Percentiles rank a stretch among this genome's conserved stretches.
phyloP scores from a whole-genome alignment of 2,329 filamentous ascomycete species.

The Apiospora hydei region DNA sequence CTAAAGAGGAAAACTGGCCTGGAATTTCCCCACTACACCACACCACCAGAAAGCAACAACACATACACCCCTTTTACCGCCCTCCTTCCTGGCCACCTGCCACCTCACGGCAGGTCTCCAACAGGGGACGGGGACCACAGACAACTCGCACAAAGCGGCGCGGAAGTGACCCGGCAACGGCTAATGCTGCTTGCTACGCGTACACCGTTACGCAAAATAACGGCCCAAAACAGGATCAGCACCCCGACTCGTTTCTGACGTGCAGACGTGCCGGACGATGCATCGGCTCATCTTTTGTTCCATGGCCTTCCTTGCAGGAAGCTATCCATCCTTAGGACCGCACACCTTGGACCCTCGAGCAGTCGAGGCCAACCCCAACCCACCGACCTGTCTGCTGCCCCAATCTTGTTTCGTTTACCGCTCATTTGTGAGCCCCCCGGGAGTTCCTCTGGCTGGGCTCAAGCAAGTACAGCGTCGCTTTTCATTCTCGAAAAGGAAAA shows the following conservation, averaged over 20 bases:
- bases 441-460: not conserved
- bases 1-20: conserved; percentile 2
- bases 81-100: not conserved
- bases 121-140: not conserved
- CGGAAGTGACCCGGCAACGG: not conserved
- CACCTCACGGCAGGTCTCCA: not conserved
- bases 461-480: not conserved
- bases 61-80: not conserved
- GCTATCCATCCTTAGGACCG: not conserved
- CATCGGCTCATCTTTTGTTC: conserved; percentile 6
- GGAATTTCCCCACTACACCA: not conserved
- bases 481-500: not conserved
- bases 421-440: not conserved
- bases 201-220: not conserved
- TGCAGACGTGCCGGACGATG: not conserved
- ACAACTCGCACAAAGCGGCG: not conserved
- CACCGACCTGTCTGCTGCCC: not conserved
- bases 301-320: conserved; percentile 2
- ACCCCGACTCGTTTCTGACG: not conserved
- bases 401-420: not conserved
- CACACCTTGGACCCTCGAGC: not conserved
- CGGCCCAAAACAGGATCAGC: not conserved
- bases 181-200: not conserved
- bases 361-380: not conserved
- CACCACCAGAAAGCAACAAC: not conserved